Percentiles rank a stretch among this genome's conserved stretches.
These are phyloP conservation scores for Cutaneotrichosporon sp. DNA, from an alignment of 1,284 basidiomycete species.

Conservation along the genomic window DNA sequence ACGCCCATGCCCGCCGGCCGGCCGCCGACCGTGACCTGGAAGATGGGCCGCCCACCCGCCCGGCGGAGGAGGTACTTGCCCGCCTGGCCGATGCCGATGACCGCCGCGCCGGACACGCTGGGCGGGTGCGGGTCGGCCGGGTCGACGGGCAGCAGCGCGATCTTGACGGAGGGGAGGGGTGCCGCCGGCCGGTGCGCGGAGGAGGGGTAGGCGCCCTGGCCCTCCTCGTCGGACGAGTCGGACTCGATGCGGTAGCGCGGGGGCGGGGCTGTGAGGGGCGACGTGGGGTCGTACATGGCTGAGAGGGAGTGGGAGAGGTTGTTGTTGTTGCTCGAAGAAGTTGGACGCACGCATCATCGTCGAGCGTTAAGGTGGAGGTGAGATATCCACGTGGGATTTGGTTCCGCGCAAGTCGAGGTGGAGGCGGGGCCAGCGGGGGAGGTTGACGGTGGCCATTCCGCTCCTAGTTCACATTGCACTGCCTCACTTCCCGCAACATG, in stretches of 20 bases:
- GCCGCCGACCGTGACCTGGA: slow-evolving; percentile 22
- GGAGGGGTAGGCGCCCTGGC: slow-evolving; percentile 39
- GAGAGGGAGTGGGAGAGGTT: neutral
- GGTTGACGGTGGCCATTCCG: neutral
- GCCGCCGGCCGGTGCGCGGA: neutral
- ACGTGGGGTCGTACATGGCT: slow-evolving; percentile 44
- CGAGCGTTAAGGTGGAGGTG: neutral
- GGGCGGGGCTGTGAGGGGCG: slow-evolving; percentile 38
- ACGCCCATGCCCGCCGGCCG: slow-evolving; percentile 21
- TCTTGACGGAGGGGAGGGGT: neutral
- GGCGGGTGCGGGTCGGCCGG: neutral
- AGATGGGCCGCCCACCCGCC: slow-evolving; percentile 10
- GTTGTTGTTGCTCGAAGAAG: neutral
- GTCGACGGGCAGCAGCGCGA: neutral
- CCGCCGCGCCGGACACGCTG: slow-evolving; percentile 8
- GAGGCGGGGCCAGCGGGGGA: neutral
- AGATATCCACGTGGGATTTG: slow-evolving; percentile 7
- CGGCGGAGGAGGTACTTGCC: slow-evolving; percentile 33
- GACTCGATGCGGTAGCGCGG: slow-evolving; percentile 51
- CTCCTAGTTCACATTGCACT: too few relatives aligned
- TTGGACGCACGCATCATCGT: slow-evolving; percentile 8
- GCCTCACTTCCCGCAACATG: too few relatives aligned
- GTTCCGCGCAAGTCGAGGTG: slow-evolving; percentile 1
- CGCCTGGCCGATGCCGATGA: slow-evolving; percentile 41
- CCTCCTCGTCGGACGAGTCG: slow-evolving; percentile 51